Percentiles rank a stretch among this genome's conserved stretches.
Evolutionary conservation across 768 basidiomycete species (phyloP).

Genomic region (Auriculariales sp.): DNA sequence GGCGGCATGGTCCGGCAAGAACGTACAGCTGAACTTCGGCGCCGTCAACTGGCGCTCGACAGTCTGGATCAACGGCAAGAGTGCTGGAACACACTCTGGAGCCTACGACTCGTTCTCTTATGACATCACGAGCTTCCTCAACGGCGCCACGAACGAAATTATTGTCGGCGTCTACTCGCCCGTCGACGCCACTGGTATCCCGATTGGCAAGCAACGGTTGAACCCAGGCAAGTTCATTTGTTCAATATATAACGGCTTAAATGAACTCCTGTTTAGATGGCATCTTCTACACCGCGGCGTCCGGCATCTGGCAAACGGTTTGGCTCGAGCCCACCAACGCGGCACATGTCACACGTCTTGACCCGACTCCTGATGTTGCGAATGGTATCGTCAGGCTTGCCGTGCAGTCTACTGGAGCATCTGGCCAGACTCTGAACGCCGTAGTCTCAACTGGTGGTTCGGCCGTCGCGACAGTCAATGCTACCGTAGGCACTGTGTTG

Average conservation of each 20-base stretch:
- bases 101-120: neutral
- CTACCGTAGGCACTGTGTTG: neutral
- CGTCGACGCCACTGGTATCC: neutral
- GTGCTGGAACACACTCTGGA: neutral
- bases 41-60: neutral
- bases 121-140: neutral
- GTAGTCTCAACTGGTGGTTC: neutral
- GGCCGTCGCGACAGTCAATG: neutral
- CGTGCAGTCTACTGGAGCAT: neutral
- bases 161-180: neutral
- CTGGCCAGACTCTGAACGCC: neutral
- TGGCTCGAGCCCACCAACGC: neutral
- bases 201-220: neutral
- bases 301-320: neutral
- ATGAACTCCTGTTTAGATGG: too few species aligned
- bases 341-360: neutral
- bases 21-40: neutral
- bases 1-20: neutral
- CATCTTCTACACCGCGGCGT: neutral
- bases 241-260: too few species aligned
- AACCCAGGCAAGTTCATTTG: too few species aligned
- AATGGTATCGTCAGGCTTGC: neutral
- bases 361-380: neutral
- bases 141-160: neutral
- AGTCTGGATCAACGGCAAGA: neutral